These are phyloP conservation scores for Colletotrichum sp. DNA, from an alignment of 2,329 filamentous ascomycete genomes.

Conservation along the genomic window DNA sequence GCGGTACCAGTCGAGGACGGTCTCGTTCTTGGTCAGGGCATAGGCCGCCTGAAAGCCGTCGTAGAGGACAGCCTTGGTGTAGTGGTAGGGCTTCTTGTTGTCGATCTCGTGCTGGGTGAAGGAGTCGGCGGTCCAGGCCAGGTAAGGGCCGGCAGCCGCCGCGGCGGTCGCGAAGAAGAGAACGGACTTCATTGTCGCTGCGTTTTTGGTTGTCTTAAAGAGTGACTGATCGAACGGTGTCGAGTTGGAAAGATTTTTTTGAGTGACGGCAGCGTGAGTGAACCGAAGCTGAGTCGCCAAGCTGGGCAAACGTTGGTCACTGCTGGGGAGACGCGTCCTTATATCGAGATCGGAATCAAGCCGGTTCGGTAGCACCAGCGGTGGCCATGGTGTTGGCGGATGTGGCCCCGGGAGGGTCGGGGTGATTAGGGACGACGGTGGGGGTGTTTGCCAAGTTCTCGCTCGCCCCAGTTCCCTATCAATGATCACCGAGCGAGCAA, in stretches of 20 bases:
- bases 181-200: conserved; percentile 13
- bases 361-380: conserved; percentile 3
- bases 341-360: conserved; percentile 6
- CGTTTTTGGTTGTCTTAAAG: background rate
- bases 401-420: background rate
- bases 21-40: conserved; percentile 46
- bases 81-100: conserved; percentile 43
- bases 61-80: conserved; percentile 51
- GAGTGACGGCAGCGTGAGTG: conserved; percentile 2
- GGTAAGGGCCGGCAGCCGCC: conserved; percentile 27
- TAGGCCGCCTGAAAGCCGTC: conserved; percentile 51
- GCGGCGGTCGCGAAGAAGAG: conserved; percentile 20
- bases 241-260: background rate
- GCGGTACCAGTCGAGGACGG: conserved; percentile 48
- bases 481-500: background rate
- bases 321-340: background rate
- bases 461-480: background rate
- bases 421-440: conserved; percentile 8
- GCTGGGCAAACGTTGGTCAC: background rate
- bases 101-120: conserved; percentile 45
- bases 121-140: conserved; percentile 50
- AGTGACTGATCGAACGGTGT: conserved; percentile 1
- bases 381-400: background rate
- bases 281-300: conserved; percentile 12
- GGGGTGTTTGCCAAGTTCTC: background rate